Evolutionary conservation across 2,329 filamentous ascomycete genomes (phyloP), one percentile per base, ranked within the genome.

Genomic region (Pyrenophora graminea): DNA sequence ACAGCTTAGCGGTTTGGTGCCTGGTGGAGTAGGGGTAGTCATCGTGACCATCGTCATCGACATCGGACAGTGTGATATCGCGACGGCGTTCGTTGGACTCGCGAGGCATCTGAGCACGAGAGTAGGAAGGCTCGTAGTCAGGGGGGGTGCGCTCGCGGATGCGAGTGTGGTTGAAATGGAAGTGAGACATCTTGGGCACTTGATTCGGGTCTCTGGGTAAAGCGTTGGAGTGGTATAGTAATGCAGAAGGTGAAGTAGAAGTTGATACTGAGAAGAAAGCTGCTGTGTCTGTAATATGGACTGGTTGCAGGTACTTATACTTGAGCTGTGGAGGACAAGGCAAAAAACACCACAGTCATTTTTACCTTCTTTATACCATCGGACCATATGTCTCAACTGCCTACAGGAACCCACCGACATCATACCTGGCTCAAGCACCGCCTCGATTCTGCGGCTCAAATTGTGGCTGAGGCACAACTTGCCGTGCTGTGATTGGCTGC

Each of bases 1-100:
- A 68, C 56, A 52, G 46, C 9, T 46, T 56, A 32, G 40, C 42
- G 9, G 55, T 49, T 8, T 52, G 56, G 46, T 59, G 56, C 25
- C 51, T 46, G 30, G 54, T 45, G 1, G 62, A 53, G 49, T 66
- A 62, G 40, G 66, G 65, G 36, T 67, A 69, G 52, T 70, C 68
- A 55, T 71, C 68, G 48, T 67, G 43, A 21, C 51, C 62, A 38
- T 60, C 56, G 21, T 68, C 62, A 27, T 63, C 59, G 40, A 66
- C 56, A 33, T 62, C 56, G 21, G 64, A 64, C 19, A 64, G 42
- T 9, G 62, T 58, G 36, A 64, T 52, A 44, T 57, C 50, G 19
- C 51, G 64, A n/a, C 55, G 58, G 19, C 61, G 62, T 44, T 67
- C 69, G 48, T 62, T 60, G 27, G 58, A 54, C 53, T 65, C 57